Evolutionary conservation across 179 eudicot species (phyloP).

Genomic region (Carnegiea gigantea): DNA sequence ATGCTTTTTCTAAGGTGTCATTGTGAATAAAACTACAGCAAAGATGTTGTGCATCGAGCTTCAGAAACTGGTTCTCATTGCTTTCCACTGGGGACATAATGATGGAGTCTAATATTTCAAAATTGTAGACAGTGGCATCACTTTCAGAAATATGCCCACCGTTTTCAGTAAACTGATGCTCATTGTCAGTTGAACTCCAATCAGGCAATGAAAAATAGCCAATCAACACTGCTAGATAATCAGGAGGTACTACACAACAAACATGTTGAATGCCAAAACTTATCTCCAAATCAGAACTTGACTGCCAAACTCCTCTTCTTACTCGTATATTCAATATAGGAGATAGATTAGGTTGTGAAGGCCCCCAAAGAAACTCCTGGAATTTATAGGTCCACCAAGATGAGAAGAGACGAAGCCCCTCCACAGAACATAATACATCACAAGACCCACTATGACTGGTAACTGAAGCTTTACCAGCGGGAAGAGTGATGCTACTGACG

Average conservation of each 20-base stretch:
- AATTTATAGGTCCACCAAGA: conserved; percentile 51
- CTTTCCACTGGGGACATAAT: conserved; percentile 56
- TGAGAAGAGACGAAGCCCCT: conserved; percentile 63
- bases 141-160: conserved; percentile 19
- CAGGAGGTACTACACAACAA: conserved; percentile 75
- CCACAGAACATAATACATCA: conserved; percentile 65
- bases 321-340: conserved; percentile 63
- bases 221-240: conserved; percentile 66
- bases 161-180: conserved; percentile 23
- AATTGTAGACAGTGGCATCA: conserved; percentile 40
- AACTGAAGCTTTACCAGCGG: conserved; percentile 56
- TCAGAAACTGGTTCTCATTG: conserved; percentile 45
- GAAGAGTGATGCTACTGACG: conserved; percentile 55
- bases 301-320: conserved; percentile 39
- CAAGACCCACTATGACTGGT: conserved; percentile 40
- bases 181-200: conserved; percentile 46
- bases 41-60: conserved; percentile 60
- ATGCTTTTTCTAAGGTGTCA: conserved; percentile 37
- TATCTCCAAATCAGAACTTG: conserved; percentile 47
- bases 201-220: conserved; percentile 85
- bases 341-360: conserved; percentile 41
- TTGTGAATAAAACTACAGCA: conserved; percentile 51
- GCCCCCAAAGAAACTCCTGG: conserved; percentile 78
- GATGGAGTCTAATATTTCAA: conserved; percentile 69
- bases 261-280: conserved; percentile 79